A percentile compares a stretch with the other conserved stretches of the same genome.
Conservation (phyloP, 306 rosid species). For the Castanospermum australe region DNA sequence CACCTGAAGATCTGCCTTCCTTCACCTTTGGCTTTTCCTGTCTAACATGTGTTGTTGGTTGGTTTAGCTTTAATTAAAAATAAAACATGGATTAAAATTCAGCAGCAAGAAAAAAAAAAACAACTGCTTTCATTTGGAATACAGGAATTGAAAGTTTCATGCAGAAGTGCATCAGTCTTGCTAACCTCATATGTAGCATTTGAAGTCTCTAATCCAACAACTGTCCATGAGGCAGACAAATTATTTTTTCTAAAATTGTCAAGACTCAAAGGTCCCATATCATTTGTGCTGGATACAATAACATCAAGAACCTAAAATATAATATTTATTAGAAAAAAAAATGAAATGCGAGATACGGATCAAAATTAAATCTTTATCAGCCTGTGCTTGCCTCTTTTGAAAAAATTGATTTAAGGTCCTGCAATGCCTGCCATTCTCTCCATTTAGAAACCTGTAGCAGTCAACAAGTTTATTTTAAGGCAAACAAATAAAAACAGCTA, state of each 20-base stretch:
- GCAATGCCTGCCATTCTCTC: conserved; percentile 72
- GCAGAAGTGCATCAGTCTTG: conserved; percentile 35
- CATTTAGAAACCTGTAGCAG: conserved; percentile 54
- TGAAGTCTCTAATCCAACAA: conserved; percentile 48
- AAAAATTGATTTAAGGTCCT: conserved; percentile 70
- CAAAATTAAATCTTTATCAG: conserved; percentile 10
- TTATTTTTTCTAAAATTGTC: conserved; percentile 73
- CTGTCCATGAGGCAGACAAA: conserved; percentile 79
- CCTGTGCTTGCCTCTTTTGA: conserved; percentile 71
- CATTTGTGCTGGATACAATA: conserved; percentile 69
- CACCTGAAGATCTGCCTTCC: conserved; percentile 51
- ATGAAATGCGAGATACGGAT: conserved; percentile 16
- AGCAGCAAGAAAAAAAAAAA: conserved; percentile 8
- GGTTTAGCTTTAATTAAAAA: conserved; percentile 44
- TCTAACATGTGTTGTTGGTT: conserved; percentile 38
- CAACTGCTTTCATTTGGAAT: background rate
- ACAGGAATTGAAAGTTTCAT: conserved; percentile 11
- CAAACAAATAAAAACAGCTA: background rate
- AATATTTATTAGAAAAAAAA: conserved; percentile 33
- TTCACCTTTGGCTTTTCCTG: conserved; percentile 43
- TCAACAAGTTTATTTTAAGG: conserved; percentile 4
- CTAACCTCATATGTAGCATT: conserved; percentile 61
- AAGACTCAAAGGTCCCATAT: conserved; percentile 83
- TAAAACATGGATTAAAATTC: conserved; percentile 9
- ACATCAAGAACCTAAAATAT: conserved; percentile 76